phyloP scores from a whole-genome alignment of 176 grass and related monocot species.

The Aegilops umbellulata region DNA sequence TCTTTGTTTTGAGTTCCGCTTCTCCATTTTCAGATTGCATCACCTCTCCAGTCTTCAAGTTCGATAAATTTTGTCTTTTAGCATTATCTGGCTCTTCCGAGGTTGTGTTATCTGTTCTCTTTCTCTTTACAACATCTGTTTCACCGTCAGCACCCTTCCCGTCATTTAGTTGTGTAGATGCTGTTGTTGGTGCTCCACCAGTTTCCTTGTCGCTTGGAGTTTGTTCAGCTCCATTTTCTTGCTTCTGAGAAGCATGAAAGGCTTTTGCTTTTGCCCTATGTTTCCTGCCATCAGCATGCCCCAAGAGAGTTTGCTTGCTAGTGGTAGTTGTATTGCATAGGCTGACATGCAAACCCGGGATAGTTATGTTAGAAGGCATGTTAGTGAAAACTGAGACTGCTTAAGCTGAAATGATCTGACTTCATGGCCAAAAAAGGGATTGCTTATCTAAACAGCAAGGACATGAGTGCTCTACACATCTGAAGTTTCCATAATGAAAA shows the following conservation, averaged over 20 bases:
- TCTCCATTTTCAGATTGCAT: slow-evolving; percentile 44
- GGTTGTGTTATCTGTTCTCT: slow-evolving; percentile 45
- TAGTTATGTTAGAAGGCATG: not conserved
- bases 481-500: not conserved
- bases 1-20: slow-evolving; percentile 36
- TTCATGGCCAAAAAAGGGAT: not conserved
- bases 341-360: slow-evolving; percentile 42
- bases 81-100: slow-evolving; percentile 27
- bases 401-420: not conserved
- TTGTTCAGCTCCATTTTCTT: slow-evolving; percentile 46
- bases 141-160: slow-evolving; percentile 14
- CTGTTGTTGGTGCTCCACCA: slow-evolving; percentile 21
- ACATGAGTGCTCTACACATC: not conserved
- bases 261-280: slow-evolving; percentile 95
- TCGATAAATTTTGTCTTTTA: slow-evolving; percentile 20
- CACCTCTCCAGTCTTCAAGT: slow-evolving; percentile 32
- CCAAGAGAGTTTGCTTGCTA: slow-evolving; percentile 84
- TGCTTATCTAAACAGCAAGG: not conserved
- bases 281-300: slow-evolving; percentile 92
- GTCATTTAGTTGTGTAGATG: slow-evolving; percentile 42
- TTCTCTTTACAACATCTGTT: slow-evolving; percentile 54
- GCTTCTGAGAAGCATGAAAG: slow-evolving; percentile 74
- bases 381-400: not conserved
- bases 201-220: slow-evolving; percentile 31
- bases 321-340: slow-evolving; percentile 91